Evolutionary conservation across 257 asterid genomes (phyloP).

Genomic region (Solanum dulcamara): DNA sequence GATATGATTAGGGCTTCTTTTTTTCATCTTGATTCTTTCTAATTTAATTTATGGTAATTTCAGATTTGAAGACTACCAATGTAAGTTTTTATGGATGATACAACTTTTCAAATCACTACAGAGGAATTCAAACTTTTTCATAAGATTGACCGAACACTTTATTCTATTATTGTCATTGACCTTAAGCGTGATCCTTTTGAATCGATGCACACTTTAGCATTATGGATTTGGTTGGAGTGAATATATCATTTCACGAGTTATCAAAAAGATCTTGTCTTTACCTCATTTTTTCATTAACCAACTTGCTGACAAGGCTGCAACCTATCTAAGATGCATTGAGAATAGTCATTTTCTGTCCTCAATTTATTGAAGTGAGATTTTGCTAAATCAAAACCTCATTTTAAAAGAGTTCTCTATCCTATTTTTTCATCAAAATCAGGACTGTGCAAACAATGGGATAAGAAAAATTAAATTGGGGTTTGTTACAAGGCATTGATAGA

Average conservation of each 20-base stretch:
- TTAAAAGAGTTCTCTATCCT: conserved; percentile 15
- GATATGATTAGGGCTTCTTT: neutral
- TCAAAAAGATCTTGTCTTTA: conserved; percentile 22
- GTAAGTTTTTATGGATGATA: conserved; percentile 15
- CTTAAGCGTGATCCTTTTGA: conserved; percentile 43
- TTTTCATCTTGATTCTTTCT: neutral
- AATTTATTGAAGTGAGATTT: conserved; percentile 16
- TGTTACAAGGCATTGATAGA: conserved; percentile 33
- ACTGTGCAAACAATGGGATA: conserved; percentile 1
- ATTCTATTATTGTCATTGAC: conserved; percentile 31
- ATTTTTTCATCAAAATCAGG: conserved; percentile 17
- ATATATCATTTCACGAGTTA: neutral
- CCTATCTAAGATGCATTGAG: conserved; percentile 28
- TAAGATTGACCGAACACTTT: conserved; percentile 35
- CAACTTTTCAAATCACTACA: neutral
- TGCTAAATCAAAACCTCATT: conserved; percentile 23
- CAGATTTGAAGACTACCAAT: conserved; percentile 9
- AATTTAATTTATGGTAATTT: neutral
- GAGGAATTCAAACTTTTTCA: conserved; percentile 29
- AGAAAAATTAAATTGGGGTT: conserved; percentile 4
- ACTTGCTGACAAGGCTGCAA: conserved; percentile 45
- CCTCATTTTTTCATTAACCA: conserved; percentile 15
- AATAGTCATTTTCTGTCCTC: neutral
- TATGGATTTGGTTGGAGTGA: conserved; percentile 57
- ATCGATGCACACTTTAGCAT: conserved; percentile 34